Evolutionary conservation across 176 grass and related monocot species (phyloP).

Genomic region (Dendrocalamus sinicus): DNA sequence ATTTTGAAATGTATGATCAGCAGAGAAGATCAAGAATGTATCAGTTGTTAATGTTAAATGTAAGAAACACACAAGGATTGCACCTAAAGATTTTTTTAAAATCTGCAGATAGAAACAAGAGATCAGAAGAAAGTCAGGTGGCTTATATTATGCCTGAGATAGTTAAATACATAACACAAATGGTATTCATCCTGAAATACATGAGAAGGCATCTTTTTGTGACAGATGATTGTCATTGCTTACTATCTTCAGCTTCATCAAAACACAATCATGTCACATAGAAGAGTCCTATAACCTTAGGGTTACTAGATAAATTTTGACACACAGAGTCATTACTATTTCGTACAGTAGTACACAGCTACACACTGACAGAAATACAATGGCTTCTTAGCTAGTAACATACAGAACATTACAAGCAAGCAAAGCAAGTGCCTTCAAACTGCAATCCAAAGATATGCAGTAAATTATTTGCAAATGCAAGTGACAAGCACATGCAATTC

Average conservation of each 20-base stretch:
- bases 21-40: neutral
- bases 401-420: conserved; percentile 17
- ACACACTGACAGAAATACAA: neutral
- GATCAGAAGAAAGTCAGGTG: neutral
- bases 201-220: neutral
- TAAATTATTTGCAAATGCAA: neutral
- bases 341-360: neutral
- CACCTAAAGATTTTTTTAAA: too few relatives aligned
- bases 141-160: neutral
- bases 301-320: neutral
- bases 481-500: neutral
- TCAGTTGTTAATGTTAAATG: neutral
- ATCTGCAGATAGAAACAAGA: neutral
- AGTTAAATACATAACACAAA: conserved; percentile 10
- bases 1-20: neutral
- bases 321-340: neutral
- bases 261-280: neutral
- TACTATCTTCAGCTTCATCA: neutral
- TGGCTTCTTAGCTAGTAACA: conserved; percentile 20
- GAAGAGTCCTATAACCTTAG: neutral
- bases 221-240: neutral
- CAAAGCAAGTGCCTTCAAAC: neutral
- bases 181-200: neutral
- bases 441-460: neutral
- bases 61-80: too few relatives aligned